A percentile compares a stretch with the other conserved stretches of the same genome.
Evolutionary conservation across 1,284 basidiomycete species (phyloP).

Genomic region (Moniliella sp.): DNA sequence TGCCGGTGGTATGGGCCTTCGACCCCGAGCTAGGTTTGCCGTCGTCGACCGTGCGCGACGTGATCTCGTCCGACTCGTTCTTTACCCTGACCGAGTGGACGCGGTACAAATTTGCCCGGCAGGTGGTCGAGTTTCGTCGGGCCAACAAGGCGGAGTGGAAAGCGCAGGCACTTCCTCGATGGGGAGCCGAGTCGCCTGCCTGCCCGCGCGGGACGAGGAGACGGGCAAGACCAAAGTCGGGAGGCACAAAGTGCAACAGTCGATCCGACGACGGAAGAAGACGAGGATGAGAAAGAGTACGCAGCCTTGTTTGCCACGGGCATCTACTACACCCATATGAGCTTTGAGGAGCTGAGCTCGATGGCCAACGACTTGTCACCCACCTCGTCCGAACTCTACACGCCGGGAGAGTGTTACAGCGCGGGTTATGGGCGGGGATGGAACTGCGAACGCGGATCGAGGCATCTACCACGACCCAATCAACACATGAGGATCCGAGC

Average conservation of each 20-base stretch:
- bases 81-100: slow-evolving; percentile 60
- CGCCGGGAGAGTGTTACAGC: slow-evolving; percentile 13
- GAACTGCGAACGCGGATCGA: slow-evolving; percentile 7
- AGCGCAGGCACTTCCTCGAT: background rate
- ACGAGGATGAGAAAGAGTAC: slow-evolving; percentile 22
- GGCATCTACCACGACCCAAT: background rate
- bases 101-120: slow-evolving; percentile 54
- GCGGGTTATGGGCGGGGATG: slow-evolving; percentile 16
- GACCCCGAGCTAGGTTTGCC: slow-evolving; percentile 43
- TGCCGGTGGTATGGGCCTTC: slow-evolving; percentile 41
- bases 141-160: slow-evolving; percentile 25
- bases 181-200: background rate
- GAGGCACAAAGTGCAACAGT: background rate
- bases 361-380: slow-evolving; percentile 11
- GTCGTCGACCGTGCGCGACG: slow-evolving; percentile 50
- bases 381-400: slow-evolving; percentile 7
- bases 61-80: slow-evolving; percentile 56
- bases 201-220: no score
- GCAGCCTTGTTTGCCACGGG: slow-evolving; percentile 50
- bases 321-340: slow-evolving; percentile 75
- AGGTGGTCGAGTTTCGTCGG: slow-evolving; percentile 53
- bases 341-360: slow-evolving; percentile 11
- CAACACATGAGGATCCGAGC: background rate
- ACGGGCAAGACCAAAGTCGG: background rate
- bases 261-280: slow-evolving; percentile 32